These are phyloP conservation scores for Oryza glumipatula DNA, from an alignment of 176 grass and related monocot species.

Conservation along the genomic window DNA sequence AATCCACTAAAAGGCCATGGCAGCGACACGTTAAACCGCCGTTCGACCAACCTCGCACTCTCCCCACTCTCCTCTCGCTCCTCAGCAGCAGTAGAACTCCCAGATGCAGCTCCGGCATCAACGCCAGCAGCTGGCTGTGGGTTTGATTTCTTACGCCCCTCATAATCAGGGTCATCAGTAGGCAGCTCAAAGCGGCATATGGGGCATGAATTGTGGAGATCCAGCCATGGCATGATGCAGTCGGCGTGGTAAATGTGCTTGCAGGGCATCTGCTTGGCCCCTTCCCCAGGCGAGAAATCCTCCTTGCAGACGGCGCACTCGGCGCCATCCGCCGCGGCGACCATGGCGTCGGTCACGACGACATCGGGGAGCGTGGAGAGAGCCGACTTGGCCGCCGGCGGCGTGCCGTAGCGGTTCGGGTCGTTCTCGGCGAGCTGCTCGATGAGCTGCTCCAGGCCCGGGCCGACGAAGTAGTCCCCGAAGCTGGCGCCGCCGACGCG, in stretches of 20 bases:
- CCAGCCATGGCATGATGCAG: slow-evolving; percentile 91
- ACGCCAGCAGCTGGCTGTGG: slow-evolving; percentile 31
- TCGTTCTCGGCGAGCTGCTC: slow-evolving; percentile 97
- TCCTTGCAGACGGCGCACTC: slow-evolving; percentile 97
- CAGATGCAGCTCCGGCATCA: slow-evolving; percentile 30
- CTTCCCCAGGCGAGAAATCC: slow-evolving; percentile 72
- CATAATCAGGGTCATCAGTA: slow-evolving; percentile 89
- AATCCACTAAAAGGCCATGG: slow-evolving; percentile 73
- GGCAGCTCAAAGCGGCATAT: slow-evolving; percentile 94
- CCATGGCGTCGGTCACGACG: slow-evolving; percentile 57
- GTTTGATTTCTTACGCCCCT: slow-evolving; percentile 48
- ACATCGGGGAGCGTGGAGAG: slow-evolving; percentile 65
- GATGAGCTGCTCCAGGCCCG: slow-evolving; percentile 89
- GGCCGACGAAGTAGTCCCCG: slow-evolving; percentile 91
- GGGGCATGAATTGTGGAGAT: slow-evolving; percentile 96
- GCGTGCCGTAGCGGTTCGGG: slow-evolving; percentile 88
- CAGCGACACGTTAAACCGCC: slow-evolving; percentile 68
- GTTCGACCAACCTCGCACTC: slow-evolving; percentile 47
- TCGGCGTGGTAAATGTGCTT: slow-evolving; percentile 86
- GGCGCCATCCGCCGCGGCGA: slow-evolving; percentile 55
- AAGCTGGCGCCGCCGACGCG: slow-evolving; percentile 71
- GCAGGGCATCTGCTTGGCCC: slow-evolving; percentile 92
- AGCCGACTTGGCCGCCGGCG: slow-evolving; percentile 75
- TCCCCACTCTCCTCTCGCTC: slow-evolving; percentile 33
- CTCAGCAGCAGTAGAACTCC: slow-evolving; percentile 38